A percentile compares a stretch with the other conserved stretches of the same genome.
These are phyloP conservation scores for Malus asiatica DNA, from an alignment of 306 rosid species.

Conservation along the genomic window DNA sequence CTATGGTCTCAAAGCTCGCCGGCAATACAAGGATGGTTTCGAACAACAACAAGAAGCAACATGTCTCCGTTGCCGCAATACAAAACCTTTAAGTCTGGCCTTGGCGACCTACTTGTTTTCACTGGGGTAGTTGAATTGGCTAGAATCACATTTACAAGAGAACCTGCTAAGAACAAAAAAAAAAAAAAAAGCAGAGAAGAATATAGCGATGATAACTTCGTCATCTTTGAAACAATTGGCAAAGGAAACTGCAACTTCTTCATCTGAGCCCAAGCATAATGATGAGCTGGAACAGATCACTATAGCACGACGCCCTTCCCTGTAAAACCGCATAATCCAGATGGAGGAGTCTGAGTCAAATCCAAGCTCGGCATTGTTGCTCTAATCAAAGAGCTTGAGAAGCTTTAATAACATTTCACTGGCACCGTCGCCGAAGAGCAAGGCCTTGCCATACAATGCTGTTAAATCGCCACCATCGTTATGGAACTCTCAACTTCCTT, in stretches of 20 bases:
- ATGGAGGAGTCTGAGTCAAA: too few species aligned
- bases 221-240: conserved; percentile 86
- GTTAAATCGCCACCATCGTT: too few species aligned
- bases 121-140: conserved; percentile 92
- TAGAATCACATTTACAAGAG: conserved; percentile 84
- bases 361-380: too few species aligned
- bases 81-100: conserved; percentile 81
- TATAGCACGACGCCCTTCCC: conserved; percentile 61
- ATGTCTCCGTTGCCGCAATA: conserved; percentile 45
- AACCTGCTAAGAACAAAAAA: conserved; percentile 90
- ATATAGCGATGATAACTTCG: conserved; percentile 39
- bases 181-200: conserved; percentile 77
- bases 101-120: conserved; percentile 86
- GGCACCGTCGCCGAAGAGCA: too few species aligned
- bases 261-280: conserved; percentile 70
- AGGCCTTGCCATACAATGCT: too few species aligned
- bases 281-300: conserved; percentile 95
- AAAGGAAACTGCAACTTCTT: conserved; percentile 79
- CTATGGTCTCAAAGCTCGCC: too few species aligned
- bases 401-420: too few species aligned
- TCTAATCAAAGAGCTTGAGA: too few species aligned
- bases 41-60: too few species aligned
- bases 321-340: too few species aligned
- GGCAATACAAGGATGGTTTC: too few species aligned
- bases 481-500: too few species aligned